Evolutionary conservation across 176 grass and related monocot genomes (phyloP).

Genomic region (Leersia perrieri): DNA sequence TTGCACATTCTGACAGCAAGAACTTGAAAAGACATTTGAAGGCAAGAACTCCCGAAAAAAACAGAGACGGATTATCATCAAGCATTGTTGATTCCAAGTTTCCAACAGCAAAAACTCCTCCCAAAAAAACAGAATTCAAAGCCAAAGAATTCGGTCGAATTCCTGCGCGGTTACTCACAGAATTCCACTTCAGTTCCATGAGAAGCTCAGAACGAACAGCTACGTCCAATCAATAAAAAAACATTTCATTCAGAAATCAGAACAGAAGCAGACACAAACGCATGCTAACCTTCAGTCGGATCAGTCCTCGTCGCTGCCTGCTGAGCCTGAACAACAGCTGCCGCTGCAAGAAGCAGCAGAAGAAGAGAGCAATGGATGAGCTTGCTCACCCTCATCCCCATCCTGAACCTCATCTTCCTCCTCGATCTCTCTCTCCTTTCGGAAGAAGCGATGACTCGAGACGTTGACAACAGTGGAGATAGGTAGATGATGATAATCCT

Average conservation of each 20-base stretch:
- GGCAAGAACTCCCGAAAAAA: too few species aligned
- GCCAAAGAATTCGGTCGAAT: too few species aligned
- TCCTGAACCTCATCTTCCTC: not conserved
- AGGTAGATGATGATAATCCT: too few species aligned
- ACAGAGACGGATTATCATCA: too few species aligned
- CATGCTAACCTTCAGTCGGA: conserved; percentile 44
- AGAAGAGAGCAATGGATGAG: conserved; percentile 5
- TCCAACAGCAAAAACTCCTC: too few species aligned
- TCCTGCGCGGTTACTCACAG: not conserved
- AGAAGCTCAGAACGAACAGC: too few species aligned
- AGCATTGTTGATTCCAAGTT: too few species aligned
- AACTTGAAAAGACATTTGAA: not conserved
- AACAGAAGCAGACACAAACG: not conserved
- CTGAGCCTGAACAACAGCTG: conserved; percentile 35
- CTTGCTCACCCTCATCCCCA: not conserved
- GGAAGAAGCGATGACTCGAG: too few species aligned
- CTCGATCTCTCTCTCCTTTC: not conserved
- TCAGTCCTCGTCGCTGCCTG: conserved; percentile 27
- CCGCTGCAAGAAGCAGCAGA: not conserved
- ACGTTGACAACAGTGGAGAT: too few species aligned
- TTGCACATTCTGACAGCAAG: not conserved
- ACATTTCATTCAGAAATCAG: not conserved
- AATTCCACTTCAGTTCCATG: not conserved
- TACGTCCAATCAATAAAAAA: too few species aligned
- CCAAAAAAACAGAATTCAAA: not conserved